Evolutionary conservation across 2,329 filamentous ascomycete genomes (phyloP).

Genomic region (Diaporthe nobilis): DNA sequence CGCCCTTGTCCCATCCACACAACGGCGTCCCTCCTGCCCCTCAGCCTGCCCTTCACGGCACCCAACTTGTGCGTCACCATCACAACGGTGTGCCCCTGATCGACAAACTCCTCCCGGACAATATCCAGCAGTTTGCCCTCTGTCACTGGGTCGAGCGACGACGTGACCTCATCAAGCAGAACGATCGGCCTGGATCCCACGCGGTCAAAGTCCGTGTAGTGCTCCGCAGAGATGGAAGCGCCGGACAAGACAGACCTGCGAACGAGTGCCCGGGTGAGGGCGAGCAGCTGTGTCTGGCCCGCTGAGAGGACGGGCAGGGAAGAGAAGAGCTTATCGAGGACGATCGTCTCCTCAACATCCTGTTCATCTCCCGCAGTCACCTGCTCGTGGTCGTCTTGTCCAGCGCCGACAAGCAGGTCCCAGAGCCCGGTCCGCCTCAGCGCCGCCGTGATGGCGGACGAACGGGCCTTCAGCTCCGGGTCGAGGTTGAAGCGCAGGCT

Average conservation of each 20-base stretch:
- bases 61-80: conserved; percentile 47
- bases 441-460: conserved; percentile 56
- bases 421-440: conserved; percentile 52
- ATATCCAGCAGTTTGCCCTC: conserved; percentile 42
- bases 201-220: neutral
- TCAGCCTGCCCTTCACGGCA: conserved; percentile 22
- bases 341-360: conserved; percentile 26
- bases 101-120: conserved; percentile 43
- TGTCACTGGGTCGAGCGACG: conserved; percentile 44
- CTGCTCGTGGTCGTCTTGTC: conserved; percentile 45
- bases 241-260: conserved; percentile 44
- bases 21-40: conserved; percentile 40
- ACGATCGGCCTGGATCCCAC: conserved; percentile 47
- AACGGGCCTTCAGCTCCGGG: conserved; percentile 52
- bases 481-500: conserved; percentile 64
- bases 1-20: conserved; percentile 44
- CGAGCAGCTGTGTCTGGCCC: conserved; percentile 62
- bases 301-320: conserved; percentile 43
- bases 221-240: neutral
- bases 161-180: conserved; percentile 55
- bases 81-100: conserved; percentile 43
- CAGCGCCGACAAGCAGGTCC: conserved; percentile 31
- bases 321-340: conserved; percentile 50
- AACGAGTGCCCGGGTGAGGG: conserved; percentile 58
- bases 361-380: conserved; percentile 40